A percentile compares a stretch with the other conserved stretches of the same genome.
phyloP scores from a whole-genome alignment of 352 stramenopile species.

The Pythium monospermum region DNA sequence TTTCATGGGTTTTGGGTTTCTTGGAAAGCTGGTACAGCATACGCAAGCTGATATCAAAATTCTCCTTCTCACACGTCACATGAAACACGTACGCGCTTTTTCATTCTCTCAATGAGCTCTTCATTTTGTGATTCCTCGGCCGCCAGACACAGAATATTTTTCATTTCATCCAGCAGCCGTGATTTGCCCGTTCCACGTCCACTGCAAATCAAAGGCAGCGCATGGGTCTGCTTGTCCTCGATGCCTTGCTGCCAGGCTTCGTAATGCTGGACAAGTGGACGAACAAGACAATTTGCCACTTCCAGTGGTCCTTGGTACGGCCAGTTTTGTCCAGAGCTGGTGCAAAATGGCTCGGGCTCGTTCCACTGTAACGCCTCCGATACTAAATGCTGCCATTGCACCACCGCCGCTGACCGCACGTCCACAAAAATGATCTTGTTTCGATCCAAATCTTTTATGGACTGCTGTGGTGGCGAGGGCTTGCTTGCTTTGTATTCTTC shows the following conservation, averaged over 20 bases:
- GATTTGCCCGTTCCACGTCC: conserved; percentile 21
- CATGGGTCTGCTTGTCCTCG: conserved; percentile 16
- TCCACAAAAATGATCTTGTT: too few relatives aligned
- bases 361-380: conserved; percentile 8
- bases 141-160: conserved; percentile 18
- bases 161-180: conserved; percentile 27
- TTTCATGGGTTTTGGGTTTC: conserved; percentile 7
- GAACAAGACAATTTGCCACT: conserved; percentile 1
- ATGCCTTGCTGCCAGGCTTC: conserved; percentile 2
- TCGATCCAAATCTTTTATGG: too few relatives aligned
- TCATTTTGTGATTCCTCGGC: conserved; percentile 9
- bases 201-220: conserved; percentile 9
- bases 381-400: conserved; percentile 8
- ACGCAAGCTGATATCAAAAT: conserved; percentile 22
- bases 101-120: conserved; percentile 15
- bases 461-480: too few relatives aligned
- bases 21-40: conserved; percentile 30
- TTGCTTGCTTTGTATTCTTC: too few relatives aligned
- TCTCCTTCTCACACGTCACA: conserved; percentile 9
- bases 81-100: conserved; percentile 10
- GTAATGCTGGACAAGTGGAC: conserved; percentile 7
- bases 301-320: conserved; percentile 9
- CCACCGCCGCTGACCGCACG: too few relatives aligned
- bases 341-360: conserved; percentile 10
- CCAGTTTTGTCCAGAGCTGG: conserved; percentile 10